Evolutionary conservation across 1,139 yeast species (phyloP).

Genomic region (Magnusiomyces fungicola): DNA sequence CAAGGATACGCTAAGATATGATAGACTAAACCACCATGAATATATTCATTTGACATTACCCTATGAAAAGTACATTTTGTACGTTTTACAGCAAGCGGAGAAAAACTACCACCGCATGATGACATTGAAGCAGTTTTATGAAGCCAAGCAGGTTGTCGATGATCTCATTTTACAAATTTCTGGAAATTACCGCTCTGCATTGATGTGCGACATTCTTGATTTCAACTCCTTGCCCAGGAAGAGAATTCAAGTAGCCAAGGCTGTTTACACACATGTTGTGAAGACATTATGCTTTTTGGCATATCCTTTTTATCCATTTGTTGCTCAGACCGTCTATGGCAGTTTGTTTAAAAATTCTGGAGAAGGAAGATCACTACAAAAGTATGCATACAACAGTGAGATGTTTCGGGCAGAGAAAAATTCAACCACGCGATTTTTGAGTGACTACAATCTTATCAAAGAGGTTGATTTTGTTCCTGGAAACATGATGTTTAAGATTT

Average conservation of each 20-base stretch:
- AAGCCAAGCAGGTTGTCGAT: conserved; percentile 4
- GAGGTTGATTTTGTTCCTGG: conserved; percentile 1
- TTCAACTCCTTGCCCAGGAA: neutral
- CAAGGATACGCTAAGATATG: neutral
- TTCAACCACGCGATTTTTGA: neutral
- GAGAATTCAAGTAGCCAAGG: neutral
- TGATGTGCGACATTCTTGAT: neutral
- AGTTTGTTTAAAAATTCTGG: neutral
- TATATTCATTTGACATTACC: neutral
- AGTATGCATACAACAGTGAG: neutral
- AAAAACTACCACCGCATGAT: neutral
- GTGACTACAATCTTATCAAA: neutral
- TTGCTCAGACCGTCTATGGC: neutral
- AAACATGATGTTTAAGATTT: neutral
- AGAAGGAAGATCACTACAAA: neutral
- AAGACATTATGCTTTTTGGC: conserved; percentile 1
- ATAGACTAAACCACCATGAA: neutral
- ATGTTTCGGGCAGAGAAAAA: neutral
- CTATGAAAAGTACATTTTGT: neutral
- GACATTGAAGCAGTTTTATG: neutral
- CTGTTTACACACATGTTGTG: neutral
- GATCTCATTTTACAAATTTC: neutral
- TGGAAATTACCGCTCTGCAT: neutral
- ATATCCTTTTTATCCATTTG: conserved; percentile 3
- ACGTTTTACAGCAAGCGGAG: neutral